These are phyloP conservation scores for Conticribra guillardii DNA, from an alignment of 108 stramenopile species.

Conservation along the genomic window DNA sequence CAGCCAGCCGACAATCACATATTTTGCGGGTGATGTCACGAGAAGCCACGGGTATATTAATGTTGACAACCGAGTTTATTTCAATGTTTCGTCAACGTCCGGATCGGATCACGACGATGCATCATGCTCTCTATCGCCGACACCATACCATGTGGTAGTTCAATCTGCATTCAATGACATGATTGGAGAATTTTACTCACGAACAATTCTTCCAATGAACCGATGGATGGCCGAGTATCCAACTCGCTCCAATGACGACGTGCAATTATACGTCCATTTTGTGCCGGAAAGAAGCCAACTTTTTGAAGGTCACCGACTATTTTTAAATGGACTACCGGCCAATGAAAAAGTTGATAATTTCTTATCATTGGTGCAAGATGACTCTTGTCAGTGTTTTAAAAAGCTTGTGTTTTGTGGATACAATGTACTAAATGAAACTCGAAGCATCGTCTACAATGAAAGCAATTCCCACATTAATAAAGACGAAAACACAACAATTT, in stretches of 20 bases:
- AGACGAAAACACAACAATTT: constrained; percentile 19
- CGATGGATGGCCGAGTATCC: constrained; percentile 33
- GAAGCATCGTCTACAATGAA: not conserved
- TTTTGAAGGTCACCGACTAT: constrained; percentile 40
- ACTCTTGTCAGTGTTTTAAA: constrained; percentile 37
- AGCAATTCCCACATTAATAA: not conserved
- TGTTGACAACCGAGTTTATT: constrained; percentile 29
- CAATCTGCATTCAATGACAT: constrained; percentile 53
- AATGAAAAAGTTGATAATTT: constrained; percentile 30
- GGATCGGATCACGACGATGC: not conserved
- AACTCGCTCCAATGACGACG: constrained; percentile 6
- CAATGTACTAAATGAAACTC: constrained; percentile 5
- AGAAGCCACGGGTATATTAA: constrained; percentile 8
- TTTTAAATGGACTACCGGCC: constrained; percentile 31
- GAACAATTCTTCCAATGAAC: constrained; percentile 35
- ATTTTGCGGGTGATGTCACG: constrained; percentile 14
- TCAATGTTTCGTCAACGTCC: constrained; percentile 35
- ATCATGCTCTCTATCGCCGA: constrained; percentile 23
- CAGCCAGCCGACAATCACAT: constrained; percentile 26
- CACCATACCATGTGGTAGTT: constrained; percentile 38
- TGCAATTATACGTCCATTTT: constrained; percentile 36
- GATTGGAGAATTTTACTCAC: constrained; percentile 54
- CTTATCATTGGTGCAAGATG: constrained; percentile 11
- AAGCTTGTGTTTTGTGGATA: constrained; percentile 56
- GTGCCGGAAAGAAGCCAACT: constrained; percentile 7